phyloP scores from a whole-genome alignment of 1,139 yeast species.

The Nematodospora anomalae region DNA sequence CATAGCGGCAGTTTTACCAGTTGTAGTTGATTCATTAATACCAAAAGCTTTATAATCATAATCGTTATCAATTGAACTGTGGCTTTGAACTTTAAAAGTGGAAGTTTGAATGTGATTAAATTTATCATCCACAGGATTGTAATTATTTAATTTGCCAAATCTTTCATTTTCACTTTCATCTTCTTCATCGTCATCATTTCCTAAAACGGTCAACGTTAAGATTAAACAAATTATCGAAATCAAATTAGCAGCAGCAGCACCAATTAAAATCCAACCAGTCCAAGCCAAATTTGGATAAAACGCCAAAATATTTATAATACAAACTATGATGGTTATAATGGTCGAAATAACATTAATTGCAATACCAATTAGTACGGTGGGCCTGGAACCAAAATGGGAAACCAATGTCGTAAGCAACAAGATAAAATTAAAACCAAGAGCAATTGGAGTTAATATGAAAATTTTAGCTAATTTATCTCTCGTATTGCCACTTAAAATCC shows the following conservation, averaged over 20 bases:
- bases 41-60: conserved; percentile 25
- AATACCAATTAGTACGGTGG: conserved; percentile 25
- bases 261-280: conserved; percentile 70
- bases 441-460: conserved; percentile 77
- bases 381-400: conserved; percentile 22
- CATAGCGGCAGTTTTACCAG: conserved; percentile 5
- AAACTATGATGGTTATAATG: conserved; percentile 50
- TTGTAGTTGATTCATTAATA: conserved; percentile 5
- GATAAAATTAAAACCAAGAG: conserved; percentile 69
- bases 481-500: conserved; percentile 36
- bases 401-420: conserved; percentile 41
- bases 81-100: conserved; percentile 12
- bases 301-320: conserved; percentile 54
- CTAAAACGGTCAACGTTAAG: conserved; percentile 19
- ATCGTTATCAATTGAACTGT: conserved; percentile 28
- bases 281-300: conserved; percentile 66
- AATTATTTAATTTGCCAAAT: conserved; percentile 8
- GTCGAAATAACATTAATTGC: conserved; percentile 45
- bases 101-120: conserved; percentile 14
- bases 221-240: conserved; percentile 31
- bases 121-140: conserved; percentile 13
- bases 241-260: conserved; percentile 59
- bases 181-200: conserved; percentile 18
- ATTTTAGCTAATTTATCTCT: conserved; percentile 68
- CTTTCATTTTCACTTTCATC: conserved; percentile 27